phyloP scores from a whole-genome alignment of 768 basidiomycete genomes.

The Phlegmacium glaucopus region DNA sequence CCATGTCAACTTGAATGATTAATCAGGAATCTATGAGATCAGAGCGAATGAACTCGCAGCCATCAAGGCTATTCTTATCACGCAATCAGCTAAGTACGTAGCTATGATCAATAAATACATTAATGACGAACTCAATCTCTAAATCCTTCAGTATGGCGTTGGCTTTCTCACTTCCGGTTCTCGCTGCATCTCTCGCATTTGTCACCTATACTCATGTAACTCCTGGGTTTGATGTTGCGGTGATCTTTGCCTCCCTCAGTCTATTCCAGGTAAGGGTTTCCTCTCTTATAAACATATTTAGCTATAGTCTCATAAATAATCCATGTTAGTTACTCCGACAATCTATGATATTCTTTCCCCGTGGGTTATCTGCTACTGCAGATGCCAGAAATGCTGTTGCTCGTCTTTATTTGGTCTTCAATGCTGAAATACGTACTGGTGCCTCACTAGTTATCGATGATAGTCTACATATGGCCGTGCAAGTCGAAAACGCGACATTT shows the following conservation, averaged over 20 bases:
- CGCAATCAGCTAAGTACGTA: slow-evolving; percentile 59
- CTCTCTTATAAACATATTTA: background rate
- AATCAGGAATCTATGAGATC: slow-evolving; percentile 55
- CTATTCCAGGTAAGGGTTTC: slow-evolving; percentile 46
- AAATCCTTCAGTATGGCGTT: slow-evolving; percentile 39
- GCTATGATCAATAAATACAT: background rate
- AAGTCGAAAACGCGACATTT: slow-evolving; percentile 53
- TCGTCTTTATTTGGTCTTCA: slow-evolving; percentile 48
- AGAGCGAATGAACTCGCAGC: slow-evolving; percentile 54
- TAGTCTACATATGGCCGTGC: slow-evolving; percentile 43
- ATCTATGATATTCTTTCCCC: slow-evolving; percentile 65
- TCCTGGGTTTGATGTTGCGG: slow-evolving; percentile 55
- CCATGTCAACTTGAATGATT: too few species aligned
- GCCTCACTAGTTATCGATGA: slow-evolving; percentile 42
- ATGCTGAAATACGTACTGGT: slow-evolving; percentile 48
- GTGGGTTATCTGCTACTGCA: slow-evolving; percentile 56
- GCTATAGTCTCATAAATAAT: too few species aligned
- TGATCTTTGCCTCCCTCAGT: slow-evolving; percentile 66
- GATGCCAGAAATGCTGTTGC: slow-evolving; percentile 63
- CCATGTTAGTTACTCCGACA: slow-evolving; percentile 54
- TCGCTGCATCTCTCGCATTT: slow-evolving; percentile 66
- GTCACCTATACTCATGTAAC: slow-evolving; percentile 59
- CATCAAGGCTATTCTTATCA: slow-evolving; percentile 53
- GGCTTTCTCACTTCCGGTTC: slow-evolving; percentile 56
- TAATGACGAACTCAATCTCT: slow-evolving; percentile 12